phyloP scores from a whole-genome alignment of 495 filamentous ascomycete species.

The Penicillium verhagenii region DNA sequence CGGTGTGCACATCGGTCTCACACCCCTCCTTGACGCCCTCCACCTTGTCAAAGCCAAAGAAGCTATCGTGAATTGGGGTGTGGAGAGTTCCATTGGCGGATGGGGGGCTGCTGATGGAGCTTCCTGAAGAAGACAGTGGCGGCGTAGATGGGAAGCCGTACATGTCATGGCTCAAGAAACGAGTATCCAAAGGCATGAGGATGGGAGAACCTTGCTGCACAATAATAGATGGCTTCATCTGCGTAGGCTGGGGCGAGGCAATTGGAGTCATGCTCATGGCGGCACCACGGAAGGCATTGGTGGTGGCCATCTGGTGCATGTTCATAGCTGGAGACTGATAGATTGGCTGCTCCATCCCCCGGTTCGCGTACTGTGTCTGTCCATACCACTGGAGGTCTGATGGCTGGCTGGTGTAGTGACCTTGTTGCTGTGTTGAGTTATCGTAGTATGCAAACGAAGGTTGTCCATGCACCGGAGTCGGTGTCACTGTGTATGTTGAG shows the following conservation, averaged over 20 bases:
- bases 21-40: constrained; percentile 81
- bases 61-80: constrained; percentile 78
- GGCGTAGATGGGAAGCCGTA: constrained; percentile 85
- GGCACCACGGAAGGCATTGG: constrained; percentile 55
- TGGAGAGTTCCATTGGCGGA: constrained; percentile 72
- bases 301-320: constrained; percentile 66
- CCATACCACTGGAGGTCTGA: constrained; percentile 48
- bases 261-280: constrained; percentile 66
- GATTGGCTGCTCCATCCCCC: constrained; percentile 34
- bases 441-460: constrained; percentile 91
- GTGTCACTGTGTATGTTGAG: constrained; percentile 52
- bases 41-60: constrained; percentile 70
- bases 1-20: constrained; percentile 69
- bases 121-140: constrained; percentile 79
- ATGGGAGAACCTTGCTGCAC: constrained; percentile 67
- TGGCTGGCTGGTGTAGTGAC: constrained; percentile 79
- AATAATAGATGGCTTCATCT: constrained; percentile 73
- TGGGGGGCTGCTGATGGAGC: constrained; percentile 83
- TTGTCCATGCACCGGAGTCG: constrained; percentile 61
- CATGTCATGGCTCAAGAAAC: constrained; percentile 63
- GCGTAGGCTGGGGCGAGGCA: constrained; percentile 73
- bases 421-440: constrained; percentile 77
- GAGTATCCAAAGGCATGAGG: constrained; percentile 76
- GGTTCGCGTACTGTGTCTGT: constrained; percentile 47
- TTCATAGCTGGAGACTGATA: constrained; percentile 55